phyloP scores from a whole-genome alignment of 2,329 filamentous ascomycete genomes.

The Beauveria varroae region DNA sequence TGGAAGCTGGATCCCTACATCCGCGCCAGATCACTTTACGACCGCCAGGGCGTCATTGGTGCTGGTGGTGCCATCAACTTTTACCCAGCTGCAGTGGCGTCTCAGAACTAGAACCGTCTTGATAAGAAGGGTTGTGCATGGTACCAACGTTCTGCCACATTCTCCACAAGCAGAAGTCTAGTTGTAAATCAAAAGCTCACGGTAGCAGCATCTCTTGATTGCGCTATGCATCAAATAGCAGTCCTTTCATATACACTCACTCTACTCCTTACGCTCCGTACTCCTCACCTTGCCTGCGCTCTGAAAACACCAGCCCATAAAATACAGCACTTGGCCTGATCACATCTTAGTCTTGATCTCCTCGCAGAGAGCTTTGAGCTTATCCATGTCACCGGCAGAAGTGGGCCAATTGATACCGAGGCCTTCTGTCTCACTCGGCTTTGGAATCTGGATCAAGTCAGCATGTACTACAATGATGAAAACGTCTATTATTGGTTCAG shows the following conservation, averaged over 20 bases:
- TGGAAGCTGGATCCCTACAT: slow-evolving; percentile 87
- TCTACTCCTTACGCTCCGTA: not conserved
- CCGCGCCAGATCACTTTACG: slow-evolving; percentile 75
- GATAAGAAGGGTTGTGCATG: not conserved
- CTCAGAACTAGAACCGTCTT: not conserved
- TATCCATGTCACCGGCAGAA: slow-evolving; percentile 69
- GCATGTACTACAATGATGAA: not conserved
- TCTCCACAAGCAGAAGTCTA: not conserved
- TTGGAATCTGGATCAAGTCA: slow-evolving; percentile 63
- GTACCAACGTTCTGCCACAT: not conserved
- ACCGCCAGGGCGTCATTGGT: slow-evolving; percentile 67
- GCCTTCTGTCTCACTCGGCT: slow-evolving; percentile 78
- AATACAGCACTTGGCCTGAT: slow-evolving; percentile 14
- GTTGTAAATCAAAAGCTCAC: not conserved
- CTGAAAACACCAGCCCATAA: not conserved
- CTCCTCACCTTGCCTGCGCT: not conserved
- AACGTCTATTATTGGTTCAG: too few species aligned
- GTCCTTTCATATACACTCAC: not conserved
- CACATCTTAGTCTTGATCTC: slow-evolving; percentile 88
- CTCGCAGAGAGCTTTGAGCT: slow-evolving; percentile 70
- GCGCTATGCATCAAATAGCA: not conserved
- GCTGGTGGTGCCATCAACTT: slow-evolving; percentile 62
- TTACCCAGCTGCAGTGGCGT: slow-evolving; percentile 39
- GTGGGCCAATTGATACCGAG: slow-evolving; percentile 75
- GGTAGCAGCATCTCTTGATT: not conserved